phyloP scores from a whole-genome alignment of 257 asterid genomes.

The Solanum chaucha region DNA sequence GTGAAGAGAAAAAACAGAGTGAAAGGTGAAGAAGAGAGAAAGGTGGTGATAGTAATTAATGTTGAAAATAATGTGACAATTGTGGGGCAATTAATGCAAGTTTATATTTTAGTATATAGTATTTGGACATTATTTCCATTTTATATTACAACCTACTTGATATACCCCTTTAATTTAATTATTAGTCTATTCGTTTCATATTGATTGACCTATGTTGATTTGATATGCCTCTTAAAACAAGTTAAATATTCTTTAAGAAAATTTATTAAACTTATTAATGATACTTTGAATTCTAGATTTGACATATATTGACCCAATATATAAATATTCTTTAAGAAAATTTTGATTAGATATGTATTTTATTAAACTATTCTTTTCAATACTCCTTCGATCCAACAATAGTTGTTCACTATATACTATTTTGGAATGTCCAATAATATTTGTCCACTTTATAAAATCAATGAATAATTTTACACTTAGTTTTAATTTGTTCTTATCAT shows the following conservation, averaged over 20 bases:
- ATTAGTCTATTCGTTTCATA: too few relatives aligned
- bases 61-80: not conserved
- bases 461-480: too few relatives aligned
- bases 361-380: too few relatives aligned
- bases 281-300: not conserved
- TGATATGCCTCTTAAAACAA: too few relatives aligned
- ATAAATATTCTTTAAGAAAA: too few relatives aligned
- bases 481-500: too few relatives aligned
- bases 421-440: too few relatives aligned
- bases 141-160: not conserved
- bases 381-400: accelerated
- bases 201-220: too few relatives aligned
- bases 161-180: not conserved
- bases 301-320: too few relatives aligned
- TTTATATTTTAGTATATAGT: not conserved
- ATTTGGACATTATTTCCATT: not conserved
- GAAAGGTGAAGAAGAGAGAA: not conserved
- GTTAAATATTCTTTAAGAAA: too few relatives aligned
- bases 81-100: not conserved
- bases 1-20: not conserved
- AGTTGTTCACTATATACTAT: too few relatives aligned
- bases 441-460: accelerated
- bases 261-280: not conserved
- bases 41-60: not conserved
- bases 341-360: too few relatives aligned